Evolutionary conservation across 2,329 filamentous ascomycete species (phyloP).

Genomic region (Coniochaeta prunicola): DNA sequence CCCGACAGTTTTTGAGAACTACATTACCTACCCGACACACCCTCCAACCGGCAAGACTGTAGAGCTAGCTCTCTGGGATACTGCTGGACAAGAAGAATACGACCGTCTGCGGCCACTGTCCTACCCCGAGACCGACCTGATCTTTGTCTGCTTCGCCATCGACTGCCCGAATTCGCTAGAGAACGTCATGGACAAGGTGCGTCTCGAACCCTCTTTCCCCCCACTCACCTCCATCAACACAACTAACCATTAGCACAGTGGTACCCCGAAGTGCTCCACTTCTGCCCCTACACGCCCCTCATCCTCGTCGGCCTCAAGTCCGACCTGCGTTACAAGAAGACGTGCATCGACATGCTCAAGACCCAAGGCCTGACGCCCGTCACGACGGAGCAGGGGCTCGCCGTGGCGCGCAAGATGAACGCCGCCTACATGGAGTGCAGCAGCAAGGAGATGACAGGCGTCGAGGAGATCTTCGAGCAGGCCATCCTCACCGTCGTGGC

Average conservation of each 20-base stretch:
- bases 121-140: constrained; percentile 94
- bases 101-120: constrained; percentile 91
- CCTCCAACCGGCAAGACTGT: constrained; percentile 84
- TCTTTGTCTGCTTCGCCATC: constrained; percentile 98
- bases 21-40: constrained; percentile 95
- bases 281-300: constrained; percentile 94
- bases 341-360: constrained; percentile 97
- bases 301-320: constrained; percentile 96
- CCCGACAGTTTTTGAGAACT: constrained; percentile 98
- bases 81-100: constrained; percentile 97
- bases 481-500: constrained; percentile 87
- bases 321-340: constrained; percentile 89
- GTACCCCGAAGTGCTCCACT: constrained; percentile 98
- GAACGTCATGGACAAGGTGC: constrained; percentile 97
- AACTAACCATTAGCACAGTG: constrained; percentile 50
- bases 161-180: constrained; percentile 97
- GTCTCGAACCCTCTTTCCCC: constrained; percentile 14
- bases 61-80: constrained; percentile 96
- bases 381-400: constrained; percentile 79
- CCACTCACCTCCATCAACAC: background rate
- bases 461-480: constrained; percentile 91
- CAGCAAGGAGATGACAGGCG: constrained; percentile 92
- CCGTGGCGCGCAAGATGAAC: constrained; percentile 87
- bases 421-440: constrained; percentile 97
- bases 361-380: constrained; percentile 95